Base-by-base conservation (phyloP, 2,329 filamentous ascomycete species). In the Didymella segeticola region DNA sequence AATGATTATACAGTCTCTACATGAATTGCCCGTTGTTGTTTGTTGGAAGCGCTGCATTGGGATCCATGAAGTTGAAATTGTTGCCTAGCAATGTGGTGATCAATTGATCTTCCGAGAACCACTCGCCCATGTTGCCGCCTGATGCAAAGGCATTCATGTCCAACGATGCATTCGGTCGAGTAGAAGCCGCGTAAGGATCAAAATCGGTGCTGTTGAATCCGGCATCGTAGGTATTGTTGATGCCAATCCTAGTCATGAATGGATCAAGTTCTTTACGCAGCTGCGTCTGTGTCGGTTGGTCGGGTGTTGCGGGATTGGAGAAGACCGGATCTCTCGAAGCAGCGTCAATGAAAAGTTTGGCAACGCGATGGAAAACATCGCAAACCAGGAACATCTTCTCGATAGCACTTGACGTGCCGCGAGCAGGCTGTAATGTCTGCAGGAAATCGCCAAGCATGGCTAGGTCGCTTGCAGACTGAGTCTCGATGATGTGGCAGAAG, bases 401-500 rank as follows among this genome's bases (percentile, higher is more conserved):
- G 7, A 56, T 45, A 20, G 47, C 47, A 14, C 43, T 56, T 1
- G 53, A 56, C 15, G 27, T 39, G 26, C 47, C 47, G 9, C 53
- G 53, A 4, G 47, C 53, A n/a, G 53, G 55, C 26, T 54, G 45
- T 2, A 57, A 26, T 10, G 46, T 47, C 9, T 54, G 43, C 19
- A 54, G 22, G 6, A 56, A 57, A 11, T 49, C 50, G 17, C 36
- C 43, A 6, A 54, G 55, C 45, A 53, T 27, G 6, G 50, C 38
- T 25, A 56, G 39, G 15, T 51, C 43, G 25, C 41, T 47, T 1
- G 45, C 43, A 11, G 42, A 57, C 57, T 54, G 47, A 69, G 47
- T 56, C 72, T 74, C 77, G 29, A 69, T 75, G 23, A 77, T 63
- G 15, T 78, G 53, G 19, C 47, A 77, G 54, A 67, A 75, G 11